Evolutionary conservation across 2,329 filamentous ascomycete genomes (phyloP).

Genomic region (Phaeosphaeriaceae sp.): DNA sequence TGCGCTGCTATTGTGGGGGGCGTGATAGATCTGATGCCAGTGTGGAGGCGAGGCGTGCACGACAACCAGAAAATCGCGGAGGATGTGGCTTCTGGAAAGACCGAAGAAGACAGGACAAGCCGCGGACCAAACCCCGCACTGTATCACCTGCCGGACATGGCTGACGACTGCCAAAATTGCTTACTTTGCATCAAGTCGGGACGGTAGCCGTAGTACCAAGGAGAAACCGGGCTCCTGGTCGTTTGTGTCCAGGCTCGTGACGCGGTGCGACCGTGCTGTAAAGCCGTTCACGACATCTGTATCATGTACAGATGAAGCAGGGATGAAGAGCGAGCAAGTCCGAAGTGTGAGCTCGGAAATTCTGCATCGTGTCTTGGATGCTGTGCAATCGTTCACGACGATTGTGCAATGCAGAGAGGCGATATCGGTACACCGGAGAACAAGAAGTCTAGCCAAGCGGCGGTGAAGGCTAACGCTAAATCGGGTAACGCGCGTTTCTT

Average conservation of each 20-base stretch:
- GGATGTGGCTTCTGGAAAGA: conserved; percentile 2
- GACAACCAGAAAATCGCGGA: background rate
- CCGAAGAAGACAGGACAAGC: background rate
- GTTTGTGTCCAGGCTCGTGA: background rate
- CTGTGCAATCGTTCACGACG: background rate
- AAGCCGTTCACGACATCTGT: conserved; percentile 2
- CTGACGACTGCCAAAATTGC: conserved; percentile 15
- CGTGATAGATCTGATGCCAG: background rate
- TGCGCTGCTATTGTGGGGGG: background rate
- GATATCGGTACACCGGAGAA: background rate
- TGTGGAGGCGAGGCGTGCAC: background rate
- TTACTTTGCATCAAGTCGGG: conserved; percentile 7
- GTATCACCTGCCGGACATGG: conserved; percentile 8
- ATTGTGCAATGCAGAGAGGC: conserved; percentile 5
- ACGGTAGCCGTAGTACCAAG: conserved; percentile 1
- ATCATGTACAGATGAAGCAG: background rate
- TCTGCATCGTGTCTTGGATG: background rate
- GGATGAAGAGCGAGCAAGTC: conserved; percentile 10
- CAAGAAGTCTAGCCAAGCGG: background rate
- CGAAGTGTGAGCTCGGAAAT: conserved; percentile 2
- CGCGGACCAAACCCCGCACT: conserved; percentile 19
- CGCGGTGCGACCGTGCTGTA: background rate
- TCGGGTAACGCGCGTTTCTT: background rate
- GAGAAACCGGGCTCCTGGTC: conserved; percentile 1
- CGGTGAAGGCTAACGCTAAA: background rate